Conservation (phyloP, 2,329 filamentous ascomycete species). For the Diaporthe australafricana region DNA sequence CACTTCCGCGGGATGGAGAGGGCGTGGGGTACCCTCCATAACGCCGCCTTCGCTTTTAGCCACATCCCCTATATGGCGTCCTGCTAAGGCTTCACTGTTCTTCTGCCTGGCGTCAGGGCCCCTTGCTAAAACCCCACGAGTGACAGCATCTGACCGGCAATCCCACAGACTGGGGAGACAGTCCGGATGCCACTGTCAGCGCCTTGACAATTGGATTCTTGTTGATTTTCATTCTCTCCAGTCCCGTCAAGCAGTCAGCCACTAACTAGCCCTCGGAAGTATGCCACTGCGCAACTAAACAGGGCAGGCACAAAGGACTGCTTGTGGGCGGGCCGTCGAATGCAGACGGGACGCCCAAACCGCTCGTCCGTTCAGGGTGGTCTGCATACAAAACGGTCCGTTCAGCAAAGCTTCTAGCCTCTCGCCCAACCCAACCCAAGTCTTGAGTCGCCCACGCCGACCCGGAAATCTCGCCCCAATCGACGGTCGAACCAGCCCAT, state of each 20-base stretch:
- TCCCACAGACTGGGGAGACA: constrained; percentile 11
- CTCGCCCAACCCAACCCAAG: neutral
- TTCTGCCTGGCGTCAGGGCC: neutral
- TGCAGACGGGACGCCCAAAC: neutral
- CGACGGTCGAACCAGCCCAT: constrained; percentile 6
- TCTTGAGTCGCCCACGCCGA: constrained; percentile 5
- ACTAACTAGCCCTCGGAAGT: neutral
- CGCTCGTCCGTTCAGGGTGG: neutral
- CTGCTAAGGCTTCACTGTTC: neutral
- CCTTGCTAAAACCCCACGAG: constrained; percentile 16
- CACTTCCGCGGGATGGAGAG: constrained; percentile 9
- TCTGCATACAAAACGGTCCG: neutral
- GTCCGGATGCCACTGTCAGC: neutral
- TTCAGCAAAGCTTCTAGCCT: neutral
- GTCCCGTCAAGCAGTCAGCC: neutral
- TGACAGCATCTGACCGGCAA: neutral
- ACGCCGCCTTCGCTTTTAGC: neutral
- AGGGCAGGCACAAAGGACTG: neutral
- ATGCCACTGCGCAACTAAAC: neutral
- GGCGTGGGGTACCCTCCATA: constrained; percentile 33
- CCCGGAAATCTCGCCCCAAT: neutral
- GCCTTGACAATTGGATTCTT: neutral
- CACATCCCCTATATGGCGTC: neutral
- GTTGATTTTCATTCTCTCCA: too few species aligned
- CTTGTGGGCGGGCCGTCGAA: neutral